phyloP scores from a whole-genome alignment of 148 eudicot genomes.

The Diospyros kaki region DNA sequence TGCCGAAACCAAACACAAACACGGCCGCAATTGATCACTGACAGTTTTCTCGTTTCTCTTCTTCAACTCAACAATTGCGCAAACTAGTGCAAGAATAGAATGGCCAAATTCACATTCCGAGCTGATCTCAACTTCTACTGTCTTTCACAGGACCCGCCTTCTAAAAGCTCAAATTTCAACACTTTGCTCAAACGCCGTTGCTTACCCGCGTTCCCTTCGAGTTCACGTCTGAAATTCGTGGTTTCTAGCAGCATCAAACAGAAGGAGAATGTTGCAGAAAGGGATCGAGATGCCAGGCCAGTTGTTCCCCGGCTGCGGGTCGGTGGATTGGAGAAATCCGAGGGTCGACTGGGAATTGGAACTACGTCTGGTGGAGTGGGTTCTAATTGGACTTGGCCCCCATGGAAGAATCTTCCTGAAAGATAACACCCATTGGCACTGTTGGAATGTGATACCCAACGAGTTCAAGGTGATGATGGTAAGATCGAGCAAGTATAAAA shows the following conservation, averaged over 20 bases:
- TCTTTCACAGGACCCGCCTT: slow-evolving; percentile 10
- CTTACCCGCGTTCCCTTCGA: slow-evolving; percentile 14
- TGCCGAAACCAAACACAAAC: not conserved
- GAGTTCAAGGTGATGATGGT: too few relatives aligned
- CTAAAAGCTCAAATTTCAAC: slow-evolving; percentile 16
- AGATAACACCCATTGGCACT: slow-evolving; percentile 86
- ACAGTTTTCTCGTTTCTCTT: not conserved
- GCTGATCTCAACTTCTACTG: slow-evolving; percentile 14
- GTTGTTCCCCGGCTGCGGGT: slow-evolving; percentile 31
- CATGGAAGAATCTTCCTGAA: slow-evolving; percentile 77
- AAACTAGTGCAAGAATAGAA: slow-evolving; percentile 3
- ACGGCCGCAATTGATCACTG: not conserved
- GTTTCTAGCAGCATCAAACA: slow-evolving; percentile 46
- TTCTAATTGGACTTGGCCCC: slow-evolving; percentile 57
- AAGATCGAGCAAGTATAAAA: too few relatives aligned
- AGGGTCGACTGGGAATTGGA: slow-evolving; percentile 20
- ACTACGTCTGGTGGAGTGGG: slow-evolving; percentile 24
- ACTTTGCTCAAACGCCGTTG: slow-evolving; percentile 11
- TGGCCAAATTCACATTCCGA: slow-evolving; percentile 44
- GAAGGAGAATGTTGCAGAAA: slow-evolving; percentile 29
- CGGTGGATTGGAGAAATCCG: slow-evolving; percentile 32
- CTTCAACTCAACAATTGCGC: not conserved
- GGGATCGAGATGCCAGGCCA: slow-evolving; percentile 13
- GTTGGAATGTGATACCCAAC: too few relatives aligned
- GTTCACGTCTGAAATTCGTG: slow-evolving; percentile 22